Evolutionary conservation across 768 basidiomycete species (phyloP).

Genomic region (Leucosporidium scottii): DNA sequence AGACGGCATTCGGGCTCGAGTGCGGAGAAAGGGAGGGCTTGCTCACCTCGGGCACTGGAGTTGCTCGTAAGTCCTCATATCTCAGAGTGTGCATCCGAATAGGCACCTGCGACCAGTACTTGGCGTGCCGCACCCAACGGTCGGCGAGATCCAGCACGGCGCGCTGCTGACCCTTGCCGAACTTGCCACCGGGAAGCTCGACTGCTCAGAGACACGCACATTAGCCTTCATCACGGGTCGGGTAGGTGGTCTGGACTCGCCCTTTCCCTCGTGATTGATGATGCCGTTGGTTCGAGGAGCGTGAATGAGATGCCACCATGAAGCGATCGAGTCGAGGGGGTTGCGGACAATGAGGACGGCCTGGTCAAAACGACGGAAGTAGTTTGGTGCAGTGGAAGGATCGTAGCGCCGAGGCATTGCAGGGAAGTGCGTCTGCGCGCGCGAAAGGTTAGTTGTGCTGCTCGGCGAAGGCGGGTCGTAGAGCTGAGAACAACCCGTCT

Average conservation of each 20-base stretch:
- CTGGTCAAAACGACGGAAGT: constrained; percentile 8
- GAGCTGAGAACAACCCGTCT: no score
- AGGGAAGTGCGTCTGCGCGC: constrained; percentile 13
- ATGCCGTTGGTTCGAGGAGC: neutral
- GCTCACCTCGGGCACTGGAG: constrained; percentile 22
- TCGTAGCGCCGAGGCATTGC: neutral
- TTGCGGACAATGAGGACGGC: constrained; percentile 21
- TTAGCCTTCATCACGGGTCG: no score
- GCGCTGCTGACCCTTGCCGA: neutral
- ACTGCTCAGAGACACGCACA: no score
- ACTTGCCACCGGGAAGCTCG: no score
- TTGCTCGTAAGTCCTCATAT: constrained; percentile 27
- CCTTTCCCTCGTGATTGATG: neutral
- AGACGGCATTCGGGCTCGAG: no score
- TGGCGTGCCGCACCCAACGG: constrained; percentile 5
- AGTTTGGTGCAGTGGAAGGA: neutral
- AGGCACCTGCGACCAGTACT: constrained; percentile 24
- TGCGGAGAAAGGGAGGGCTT: neutral
- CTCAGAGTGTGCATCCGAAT: constrained; percentile 11
- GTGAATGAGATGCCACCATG: neutral
- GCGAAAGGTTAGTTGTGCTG: neutral
- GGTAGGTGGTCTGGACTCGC: no score
- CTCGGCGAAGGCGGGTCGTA: neutral
- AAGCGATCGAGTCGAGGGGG: constrained; percentile 19
- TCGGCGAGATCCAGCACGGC: neutral